phyloP scores from a whole-genome alignment of 768 basidiomycete species.

The Lactifluus echinatus region DNA sequence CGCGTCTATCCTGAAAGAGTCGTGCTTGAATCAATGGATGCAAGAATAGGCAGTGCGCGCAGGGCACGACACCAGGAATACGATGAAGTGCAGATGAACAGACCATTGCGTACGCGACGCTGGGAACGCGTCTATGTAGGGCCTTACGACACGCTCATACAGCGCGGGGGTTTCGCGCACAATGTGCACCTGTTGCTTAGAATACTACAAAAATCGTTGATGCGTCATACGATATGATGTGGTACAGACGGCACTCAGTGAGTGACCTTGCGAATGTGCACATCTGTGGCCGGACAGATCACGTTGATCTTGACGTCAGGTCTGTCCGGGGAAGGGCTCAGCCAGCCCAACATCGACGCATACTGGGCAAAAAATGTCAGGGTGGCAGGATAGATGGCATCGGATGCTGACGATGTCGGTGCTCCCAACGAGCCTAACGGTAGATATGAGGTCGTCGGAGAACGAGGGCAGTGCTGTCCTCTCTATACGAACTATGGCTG shows the following conservation, averaged over 20 bases:
- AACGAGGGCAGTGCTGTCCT: conserved; percentile 56
- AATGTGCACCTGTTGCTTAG: conserved; percentile 59
- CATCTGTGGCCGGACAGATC: conserved; percentile 83
- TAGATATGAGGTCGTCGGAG: conserved; percentile 34
- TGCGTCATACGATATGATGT: neutral
- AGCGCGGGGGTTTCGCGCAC: conserved; percentile 78
- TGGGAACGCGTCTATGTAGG: conserved; percentile 74
- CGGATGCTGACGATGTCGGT: conserved; percentile 56
- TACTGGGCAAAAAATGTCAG: conserved; percentile 42
- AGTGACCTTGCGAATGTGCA: conserved; percentile 74
- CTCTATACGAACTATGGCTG: conserved; percentile 69
- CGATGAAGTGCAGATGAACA: neutral
- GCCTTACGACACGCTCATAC: conserved; percentile 61
- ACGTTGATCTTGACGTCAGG: conserved; percentile 79
- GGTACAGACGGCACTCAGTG: neutral
- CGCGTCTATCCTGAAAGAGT: conserved; percentile 68
- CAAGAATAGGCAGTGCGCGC: no score
- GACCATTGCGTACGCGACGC: conserved; percentile 76
- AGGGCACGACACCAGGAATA: no score
- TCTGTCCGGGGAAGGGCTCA: conserved; percentile 30
- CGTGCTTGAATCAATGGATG: neutral
- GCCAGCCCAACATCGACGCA: conserved; percentile 70
- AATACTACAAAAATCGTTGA: conserved; percentile 46
- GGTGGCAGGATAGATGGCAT: neutral
- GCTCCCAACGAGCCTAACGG: conserved; percentile 41